phyloP scores from a whole-genome alignment of 345 rosid genomes.

The Balakata baccata region DNA sequence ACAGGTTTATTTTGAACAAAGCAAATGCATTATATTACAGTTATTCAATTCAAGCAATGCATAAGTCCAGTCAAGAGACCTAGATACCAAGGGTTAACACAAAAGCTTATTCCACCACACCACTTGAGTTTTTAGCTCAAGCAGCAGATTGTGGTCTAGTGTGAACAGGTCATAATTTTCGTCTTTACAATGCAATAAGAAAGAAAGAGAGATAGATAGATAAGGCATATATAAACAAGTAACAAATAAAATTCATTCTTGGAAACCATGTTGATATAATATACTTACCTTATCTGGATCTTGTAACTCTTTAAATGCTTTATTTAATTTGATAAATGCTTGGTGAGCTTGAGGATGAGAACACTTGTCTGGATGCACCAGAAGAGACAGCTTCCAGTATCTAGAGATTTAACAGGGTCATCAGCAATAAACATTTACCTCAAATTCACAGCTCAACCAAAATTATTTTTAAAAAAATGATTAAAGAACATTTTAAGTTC shows the following conservation, averaged over 20 bases:
- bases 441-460: constrained; percentile 1
- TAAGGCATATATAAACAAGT: neutral
- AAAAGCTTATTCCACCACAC: neutral
- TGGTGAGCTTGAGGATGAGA: constrained; percentile 94
- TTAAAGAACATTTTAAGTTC: neutral
- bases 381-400: constrained; percentile 93
- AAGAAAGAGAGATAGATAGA: neutral
- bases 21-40: neutral
- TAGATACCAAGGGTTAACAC: neutral
- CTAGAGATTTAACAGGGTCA: constrained; percentile 27
- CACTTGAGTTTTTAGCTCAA: neutral
- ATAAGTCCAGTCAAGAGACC: neutral
- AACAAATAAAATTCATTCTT: neutral
- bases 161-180: neutral
- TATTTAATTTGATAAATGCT: constrained; percentile 78
- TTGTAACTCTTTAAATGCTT: constrained; percentile 86
- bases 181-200: neutral
- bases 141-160: neutral
- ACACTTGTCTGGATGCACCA: constrained; percentile 95
- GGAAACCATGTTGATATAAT: neutral
- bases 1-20: neutral
- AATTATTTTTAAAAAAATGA: neutral
- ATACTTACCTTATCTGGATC: constrained; percentile 81
- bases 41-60: neutral
- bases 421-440: constrained; percentile 5